Base-by-base conservation (phyloP, 345 rosid species). In the Camelina sativa region DNA sequence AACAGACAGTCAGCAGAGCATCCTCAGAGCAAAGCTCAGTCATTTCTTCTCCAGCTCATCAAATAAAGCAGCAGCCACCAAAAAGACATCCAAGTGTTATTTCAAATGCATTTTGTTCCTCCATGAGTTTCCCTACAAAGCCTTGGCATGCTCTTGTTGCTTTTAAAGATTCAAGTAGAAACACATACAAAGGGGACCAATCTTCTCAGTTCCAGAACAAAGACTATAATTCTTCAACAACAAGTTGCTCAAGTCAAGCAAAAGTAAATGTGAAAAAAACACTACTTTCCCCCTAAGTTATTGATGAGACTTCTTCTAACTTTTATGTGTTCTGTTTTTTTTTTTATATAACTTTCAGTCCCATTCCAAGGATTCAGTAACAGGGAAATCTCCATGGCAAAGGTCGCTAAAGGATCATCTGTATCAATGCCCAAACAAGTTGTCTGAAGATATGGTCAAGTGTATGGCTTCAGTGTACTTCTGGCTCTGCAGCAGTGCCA, bases 371-470 rank as follows among this genome's bases (percentile, higher is more conserved):
- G 55, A 63, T 66, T 75, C 56, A 19, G 67, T 34, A 6, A 62
- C 58, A n/a, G 87, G 80, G 69, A 83, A 84, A 78, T 65, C 79
- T 64, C 72, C 84, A 13, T 59, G 65, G 67, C 59, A 80, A 16
- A 80, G 84, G 59, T 85, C 85, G n/a, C 81, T 91, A 77, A 93
- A 91, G 77, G 96, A 93, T 69, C 98, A 89, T 77, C 82, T 87
- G 46, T 57, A 82, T 59, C 92, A 91, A 77, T 93, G 96, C 55
- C 98, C 98, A 40, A 86, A 81, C 84, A 89, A 88, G 82, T 82
- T 93, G 72, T 93, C 98, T 10, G 96, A 91, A 80, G 97, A 93
- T 74, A 88, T 93, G 98, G 92, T 91, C 56, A 84, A 85, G 78
- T 88, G 86, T 67, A 93, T 93, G 94, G 94, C 92, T 67, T 83